Percentiles rank a stretch among this genome's conserved stretches.
Conservation (phyloP, 202 grass and related monocot species). For the Brachypodium distachyon region DNA sequence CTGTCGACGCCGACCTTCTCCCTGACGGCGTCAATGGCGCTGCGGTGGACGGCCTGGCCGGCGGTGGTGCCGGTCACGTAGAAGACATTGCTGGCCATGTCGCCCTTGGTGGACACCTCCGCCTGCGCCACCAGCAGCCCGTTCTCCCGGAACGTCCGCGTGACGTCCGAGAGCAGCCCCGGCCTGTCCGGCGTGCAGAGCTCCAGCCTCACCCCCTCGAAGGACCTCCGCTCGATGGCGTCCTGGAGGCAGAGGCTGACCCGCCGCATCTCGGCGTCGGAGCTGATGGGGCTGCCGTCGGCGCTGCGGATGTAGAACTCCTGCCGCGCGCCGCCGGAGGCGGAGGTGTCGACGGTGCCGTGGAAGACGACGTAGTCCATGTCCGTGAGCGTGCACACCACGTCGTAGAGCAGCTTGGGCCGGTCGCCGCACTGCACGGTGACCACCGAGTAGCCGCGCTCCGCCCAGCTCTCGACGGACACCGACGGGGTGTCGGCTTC, state of each 20-base stretch:
- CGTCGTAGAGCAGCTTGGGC: conserved; percentile 79
- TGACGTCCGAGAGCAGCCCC: conserved; percentile 60
- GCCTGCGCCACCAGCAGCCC: conserved; percentile 63
- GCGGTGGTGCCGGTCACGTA: conserved; percentile 67
- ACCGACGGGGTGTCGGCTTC: conserved; percentile 20
- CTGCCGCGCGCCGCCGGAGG: conserved; percentile 46
- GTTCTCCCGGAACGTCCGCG: conserved; percentile 81
- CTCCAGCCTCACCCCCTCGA: conserved; percentile 76
- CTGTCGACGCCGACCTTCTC: conserved; percentile 36
- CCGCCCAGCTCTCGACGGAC: conserved; percentile 65
- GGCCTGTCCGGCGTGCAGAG: conserved; percentile 51
- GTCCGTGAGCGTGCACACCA: conserved; percentile 84
- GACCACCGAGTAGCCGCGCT: conserved; percentile 90
- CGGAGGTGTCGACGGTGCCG: conserved; percentile 84
- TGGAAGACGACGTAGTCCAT: conserved; percentile 97
- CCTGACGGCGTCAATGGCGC: conserved; percentile 46
- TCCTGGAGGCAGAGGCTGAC: conserved; percentile 58
- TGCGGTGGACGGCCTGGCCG: conserved; percentile 31
- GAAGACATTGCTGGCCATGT: conserved; percentile 74
- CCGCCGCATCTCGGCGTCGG: conserved; percentile 60
- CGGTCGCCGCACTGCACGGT: conserved; percentile 66
- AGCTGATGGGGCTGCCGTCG: conserved; percentile 72
- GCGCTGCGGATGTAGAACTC: conserved; percentile 80
- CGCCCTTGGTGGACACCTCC: conserved; percentile 67
- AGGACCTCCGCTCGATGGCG: conserved; percentile 57